phyloP scores from a whole-genome alignment of 805 yeast species.

The Vanderwaltozyma verrucispora region DNA sequence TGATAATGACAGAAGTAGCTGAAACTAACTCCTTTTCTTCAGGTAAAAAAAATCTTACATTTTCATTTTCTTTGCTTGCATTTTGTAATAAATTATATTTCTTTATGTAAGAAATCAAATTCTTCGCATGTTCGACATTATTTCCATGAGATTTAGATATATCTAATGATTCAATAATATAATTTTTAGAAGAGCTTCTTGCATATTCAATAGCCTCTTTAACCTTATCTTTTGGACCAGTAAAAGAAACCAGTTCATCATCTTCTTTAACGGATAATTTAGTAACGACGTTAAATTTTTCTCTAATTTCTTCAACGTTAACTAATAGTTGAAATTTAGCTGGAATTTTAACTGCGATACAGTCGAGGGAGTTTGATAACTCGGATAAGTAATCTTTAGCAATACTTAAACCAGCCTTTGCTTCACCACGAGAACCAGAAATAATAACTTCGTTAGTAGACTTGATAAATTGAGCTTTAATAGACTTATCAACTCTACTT shows the following conservation, averaged over 20 bases:
- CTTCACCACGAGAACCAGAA: constrained; percentile 63
- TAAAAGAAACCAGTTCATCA: constrained; percentile 44
- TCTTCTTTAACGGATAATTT: constrained; percentile 38
- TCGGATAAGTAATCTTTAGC: constrained; percentile 36
- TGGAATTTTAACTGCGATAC: constrained; percentile 56
- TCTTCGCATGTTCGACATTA: constrained; percentile 62
- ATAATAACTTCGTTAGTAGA: constrained; percentile 36
- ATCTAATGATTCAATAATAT: constrained; percentile 58
- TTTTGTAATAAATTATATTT: constrained; percentile 37
- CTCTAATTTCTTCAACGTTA: constrained; percentile 42
- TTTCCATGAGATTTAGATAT: constrained; percentile 86
- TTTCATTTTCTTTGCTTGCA: constrained; percentile 31
- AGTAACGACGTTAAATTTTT: constrained; percentile 46
- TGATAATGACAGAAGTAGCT: constrained; percentile 43
- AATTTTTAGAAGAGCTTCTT: constrained; percentile 47
- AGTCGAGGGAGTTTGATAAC: constrained; percentile 37
- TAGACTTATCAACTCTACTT: constrained; percentile 8
- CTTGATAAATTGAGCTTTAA: constrained; percentile 14
- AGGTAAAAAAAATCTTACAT: constrained; percentile 41
- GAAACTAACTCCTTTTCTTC: constrained; percentile 34
- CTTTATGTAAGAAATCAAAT: constrained; percentile 56
- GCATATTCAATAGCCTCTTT: constrained; percentile 53
- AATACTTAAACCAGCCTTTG: constrained; percentile 41
- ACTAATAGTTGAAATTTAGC: constrained; percentile 58
- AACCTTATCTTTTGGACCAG: constrained; percentile 52